A percentile compares a stretch with the other conserved stretches of the same genome.
phyloP scores from a whole-genome alignment of 352 stramenopile species.

The Pelagophyceae sp. region DNA sequence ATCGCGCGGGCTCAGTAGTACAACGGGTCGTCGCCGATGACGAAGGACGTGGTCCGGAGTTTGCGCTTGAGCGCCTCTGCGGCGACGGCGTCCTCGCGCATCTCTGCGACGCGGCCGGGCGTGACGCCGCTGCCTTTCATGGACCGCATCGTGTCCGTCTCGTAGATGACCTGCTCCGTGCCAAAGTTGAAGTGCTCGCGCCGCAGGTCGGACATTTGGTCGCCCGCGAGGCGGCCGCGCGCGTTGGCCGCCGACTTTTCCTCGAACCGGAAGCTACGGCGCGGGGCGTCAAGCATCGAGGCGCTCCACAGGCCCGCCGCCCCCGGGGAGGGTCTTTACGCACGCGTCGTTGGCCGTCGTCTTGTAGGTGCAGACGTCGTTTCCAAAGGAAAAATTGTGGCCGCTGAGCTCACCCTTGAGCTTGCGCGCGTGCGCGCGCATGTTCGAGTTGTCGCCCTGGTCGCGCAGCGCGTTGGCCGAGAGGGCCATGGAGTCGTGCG shows the following conservation, averaged over 20 bases:
- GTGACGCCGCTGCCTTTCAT: slow-evolving; percentile 1
- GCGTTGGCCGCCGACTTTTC: not conserved
- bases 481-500: not conserved
- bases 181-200: slow-evolving; percentile 1
- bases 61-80: not conserved
- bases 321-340: too few species aligned
- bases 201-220: not conserved
- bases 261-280: slow-evolving; percentile 10
- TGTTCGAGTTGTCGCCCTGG: not conserved
- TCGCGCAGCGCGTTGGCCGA: not conserved
- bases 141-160: slow-evolving; percentile 4
- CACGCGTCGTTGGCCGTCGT: not conserved
- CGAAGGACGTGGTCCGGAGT: not conserved
- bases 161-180: not conserved
- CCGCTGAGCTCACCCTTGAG: slow-evolving; percentile 1
- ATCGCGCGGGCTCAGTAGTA: too few species aligned
- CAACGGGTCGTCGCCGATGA: slow-evolving; percentile 4
- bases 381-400: not conserved
- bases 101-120: not conserved
- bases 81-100: not conserved
- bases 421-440: not conserved
- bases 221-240: not conserved
- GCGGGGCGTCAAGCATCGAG: too few species aligned
- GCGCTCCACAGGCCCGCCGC: too few species aligned
- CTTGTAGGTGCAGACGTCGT: not conserved